These are phyloP conservation scores for Hypholoma fasciculare DNA, from an alignment of 768 basidiomycete species.

Conservation along the genomic window DNA sequence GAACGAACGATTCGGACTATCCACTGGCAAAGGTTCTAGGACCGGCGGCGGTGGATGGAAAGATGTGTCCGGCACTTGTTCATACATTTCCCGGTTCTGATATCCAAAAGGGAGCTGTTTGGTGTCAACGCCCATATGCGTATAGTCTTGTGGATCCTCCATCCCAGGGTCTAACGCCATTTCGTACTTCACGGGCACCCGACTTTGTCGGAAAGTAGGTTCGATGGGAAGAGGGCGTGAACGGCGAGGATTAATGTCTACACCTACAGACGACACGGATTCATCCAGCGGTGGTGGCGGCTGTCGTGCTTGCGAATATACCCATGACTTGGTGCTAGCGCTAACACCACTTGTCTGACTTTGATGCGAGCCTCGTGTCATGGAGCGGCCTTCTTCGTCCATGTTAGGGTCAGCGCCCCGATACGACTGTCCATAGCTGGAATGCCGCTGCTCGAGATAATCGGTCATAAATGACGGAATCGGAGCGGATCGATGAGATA, in stretches of 20 bases:
- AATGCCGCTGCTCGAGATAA: slow-evolving; percentile 18
- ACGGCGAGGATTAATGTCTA: slow-evolving; percentile 20
- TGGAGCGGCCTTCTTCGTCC: slow-evolving; percentile 20
- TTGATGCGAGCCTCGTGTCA: slow-evolving; percentile 25
- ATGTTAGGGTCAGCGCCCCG: slow-evolving; percentile 14
- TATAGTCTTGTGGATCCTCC: background rate
- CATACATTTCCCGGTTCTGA: background rate
- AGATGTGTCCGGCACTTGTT: background rate
- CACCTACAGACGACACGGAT: background rate
- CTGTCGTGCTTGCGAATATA: slow-evolving; percentile 29
- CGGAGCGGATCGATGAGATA: background rate
- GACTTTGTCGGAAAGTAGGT: slow-evolving; percentile 12
- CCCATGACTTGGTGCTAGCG: slow-evolving; percentile 39
- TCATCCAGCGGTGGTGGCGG: slow-evolving; percentile 25
- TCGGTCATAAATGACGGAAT: slow-evolving; percentile 17
- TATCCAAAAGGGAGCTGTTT: background rate
- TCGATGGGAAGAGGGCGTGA: slow-evolving; percentile 30
- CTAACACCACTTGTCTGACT: slow-evolving; percentile 21
- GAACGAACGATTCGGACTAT: slow-evolving; percentile 17
- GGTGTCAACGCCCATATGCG: background rate
- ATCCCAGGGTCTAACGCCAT: background rate
- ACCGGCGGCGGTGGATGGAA: background rate
- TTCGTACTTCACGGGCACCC: slow-evolving; percentile 3
- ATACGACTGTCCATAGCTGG: slow-evolving; percentile 14
- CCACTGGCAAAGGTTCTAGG: background rate